These are phyloP conservation scores for Trebouxia sp. DNA, from an alignment of 139 green algal genomes.

Conservation along the genomic window DNA sequence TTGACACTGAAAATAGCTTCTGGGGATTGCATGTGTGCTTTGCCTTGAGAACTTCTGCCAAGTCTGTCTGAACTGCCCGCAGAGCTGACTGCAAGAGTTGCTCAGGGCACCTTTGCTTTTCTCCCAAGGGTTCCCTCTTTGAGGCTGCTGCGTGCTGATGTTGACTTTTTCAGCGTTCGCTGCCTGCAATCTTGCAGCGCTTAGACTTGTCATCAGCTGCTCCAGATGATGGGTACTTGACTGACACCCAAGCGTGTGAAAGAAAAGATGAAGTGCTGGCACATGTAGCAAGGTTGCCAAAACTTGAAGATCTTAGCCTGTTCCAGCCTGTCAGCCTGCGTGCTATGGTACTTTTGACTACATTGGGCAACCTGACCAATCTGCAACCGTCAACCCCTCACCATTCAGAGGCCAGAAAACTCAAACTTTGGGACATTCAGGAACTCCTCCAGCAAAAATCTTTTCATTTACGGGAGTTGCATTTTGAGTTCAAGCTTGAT, in stretches of 20 bases:
- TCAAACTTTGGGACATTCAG: background rate
- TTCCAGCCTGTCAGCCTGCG: background rate
- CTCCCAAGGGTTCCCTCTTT: background rate
- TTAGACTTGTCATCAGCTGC: background rate
- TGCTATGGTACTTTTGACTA: background rate
- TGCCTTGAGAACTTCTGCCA: background rate
- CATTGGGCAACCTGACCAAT: background rate
- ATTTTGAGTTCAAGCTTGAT: slow-evolving; percentile 8
- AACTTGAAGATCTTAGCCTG: background rate
- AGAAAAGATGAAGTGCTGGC: background rate
- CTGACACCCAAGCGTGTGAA: background rate
- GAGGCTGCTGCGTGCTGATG: background rate
- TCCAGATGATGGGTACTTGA: background rate
- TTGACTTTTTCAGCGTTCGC: background rate
- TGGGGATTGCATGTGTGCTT: background rate
- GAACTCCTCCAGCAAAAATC: background rate
- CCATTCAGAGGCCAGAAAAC: background rate
- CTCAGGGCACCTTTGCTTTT: slow-evolving; percentile 1
- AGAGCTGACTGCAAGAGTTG: background rate
- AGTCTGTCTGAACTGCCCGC: background rate
- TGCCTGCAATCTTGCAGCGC: background rate
- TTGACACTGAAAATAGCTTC: background rate
- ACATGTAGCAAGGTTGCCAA: background rate
- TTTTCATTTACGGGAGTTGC: background rate
- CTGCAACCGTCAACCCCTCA: background rate